Percentiles rank a stretch among this genome's conserved stretches.
phyloP scores from a whole-genome alignment of 1,284 basidiomycete genomes.

The Malassezia brasiliensis region DNA sequence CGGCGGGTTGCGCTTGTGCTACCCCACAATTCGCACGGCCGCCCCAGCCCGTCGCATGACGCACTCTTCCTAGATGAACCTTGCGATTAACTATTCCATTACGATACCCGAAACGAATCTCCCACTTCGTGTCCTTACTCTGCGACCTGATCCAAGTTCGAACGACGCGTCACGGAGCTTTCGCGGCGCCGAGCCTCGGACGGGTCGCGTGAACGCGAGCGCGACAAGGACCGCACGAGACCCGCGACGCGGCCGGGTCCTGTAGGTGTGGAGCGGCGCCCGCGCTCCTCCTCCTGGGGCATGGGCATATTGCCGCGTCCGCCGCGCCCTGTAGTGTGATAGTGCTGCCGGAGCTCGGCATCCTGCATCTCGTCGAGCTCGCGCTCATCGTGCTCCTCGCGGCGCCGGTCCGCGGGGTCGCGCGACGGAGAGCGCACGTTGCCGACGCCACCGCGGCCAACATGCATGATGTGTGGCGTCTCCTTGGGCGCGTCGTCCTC shows the following conservation, averaged over 20 bases:
- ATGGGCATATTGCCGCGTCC: conserved; percentile 57
- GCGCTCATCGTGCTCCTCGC: conserved; percentile 20
- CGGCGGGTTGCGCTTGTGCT: background rate
- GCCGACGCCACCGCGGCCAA: conserved; percentile 66
- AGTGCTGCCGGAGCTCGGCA: conserved; percentile 46
- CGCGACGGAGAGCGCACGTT: conserved; percentile 66
- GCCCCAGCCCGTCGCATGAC: background rate
- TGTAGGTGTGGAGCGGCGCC: conserved; percentile 16
- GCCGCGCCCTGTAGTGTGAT: conserved; percentile 61
- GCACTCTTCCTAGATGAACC: background rate
- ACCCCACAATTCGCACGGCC: background rate
- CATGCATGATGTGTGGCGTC: conserved; percentile 52
- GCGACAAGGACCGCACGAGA: conserved; percentile 31
- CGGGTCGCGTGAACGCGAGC: conserved; percentile 41
- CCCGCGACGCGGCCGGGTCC: conserved; percentile 19
- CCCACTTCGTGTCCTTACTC: background rate
- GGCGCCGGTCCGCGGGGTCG: conserved; percentile 51
- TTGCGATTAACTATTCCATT: background rate
- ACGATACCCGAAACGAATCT: no score
- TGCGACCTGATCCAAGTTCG: conserved; percentile 6
- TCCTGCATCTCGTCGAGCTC: conserved; percentile 49
- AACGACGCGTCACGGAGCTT: background rate
- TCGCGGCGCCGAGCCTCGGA: conserved; percentile 4
- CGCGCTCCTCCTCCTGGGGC: conserved; percentile 21
- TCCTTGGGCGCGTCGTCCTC: conserved; percentile 2